Evolutionary conservation across 495 filamentous ascomycete genomes (phyloP).

Genomic region (Penicillium atrosanguineum): DNA sequence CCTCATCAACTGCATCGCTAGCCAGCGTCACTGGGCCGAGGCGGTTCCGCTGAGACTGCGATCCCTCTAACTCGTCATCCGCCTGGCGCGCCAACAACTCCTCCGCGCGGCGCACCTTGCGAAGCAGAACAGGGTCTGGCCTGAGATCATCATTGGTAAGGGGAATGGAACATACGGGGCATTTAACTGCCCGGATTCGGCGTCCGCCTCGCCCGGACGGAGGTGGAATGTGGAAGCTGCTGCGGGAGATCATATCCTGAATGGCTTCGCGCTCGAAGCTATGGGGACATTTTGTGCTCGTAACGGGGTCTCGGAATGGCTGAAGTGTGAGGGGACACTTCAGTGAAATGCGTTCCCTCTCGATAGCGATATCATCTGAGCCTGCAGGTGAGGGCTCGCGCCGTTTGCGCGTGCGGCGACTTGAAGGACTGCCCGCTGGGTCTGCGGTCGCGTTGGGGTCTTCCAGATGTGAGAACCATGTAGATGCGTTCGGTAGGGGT

Average conservation of each 20-base stretch:
- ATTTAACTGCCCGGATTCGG: slow-evolving; percentile 36
- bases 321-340: slow-evolving; percentile 80
- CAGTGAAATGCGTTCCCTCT: slow-evolving; percentile 64
- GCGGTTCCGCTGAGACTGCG: slow-evolving; percentile 3
- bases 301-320: slow-evolving; percentile 68
- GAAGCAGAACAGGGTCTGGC: slow-evolving; percentile 39
- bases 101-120: slow-evolving; percentile 39
- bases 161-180: slow-evolving; percentile 46
- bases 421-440: slow-evolving; percentile 1
- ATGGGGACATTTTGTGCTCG: slow-evolving; percentile 76
- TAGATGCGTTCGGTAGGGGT: slow-evolving; percentile 63
- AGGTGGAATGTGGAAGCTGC: slow-evolving; percentile 22
- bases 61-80: slow-evolving; percentile 32
- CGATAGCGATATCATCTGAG: slow-evolving; percentile 72
- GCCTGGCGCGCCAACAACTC: slow-evolving; percentile 31
- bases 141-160: slow-evolving; percentile 42
- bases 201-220: slow-evolving; percentile 17
- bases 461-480: slow-evolving; percentile 66
- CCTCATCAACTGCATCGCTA: slow-evolving; percentile 19
- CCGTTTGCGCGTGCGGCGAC: slow-evolving; percentile 22
- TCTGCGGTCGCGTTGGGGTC: slow-evolving; percentile 23
- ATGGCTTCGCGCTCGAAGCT: slow-evolving; percentile 78
- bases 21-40: slow-evolving; percentile 16
- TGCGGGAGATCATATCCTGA: slow-evolving; percentile 54
- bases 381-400: slow-evolving; percentile 36